Conservation (phyloP, 257 asterid genomes). For the Craterostigma plantagineum region DNA sequence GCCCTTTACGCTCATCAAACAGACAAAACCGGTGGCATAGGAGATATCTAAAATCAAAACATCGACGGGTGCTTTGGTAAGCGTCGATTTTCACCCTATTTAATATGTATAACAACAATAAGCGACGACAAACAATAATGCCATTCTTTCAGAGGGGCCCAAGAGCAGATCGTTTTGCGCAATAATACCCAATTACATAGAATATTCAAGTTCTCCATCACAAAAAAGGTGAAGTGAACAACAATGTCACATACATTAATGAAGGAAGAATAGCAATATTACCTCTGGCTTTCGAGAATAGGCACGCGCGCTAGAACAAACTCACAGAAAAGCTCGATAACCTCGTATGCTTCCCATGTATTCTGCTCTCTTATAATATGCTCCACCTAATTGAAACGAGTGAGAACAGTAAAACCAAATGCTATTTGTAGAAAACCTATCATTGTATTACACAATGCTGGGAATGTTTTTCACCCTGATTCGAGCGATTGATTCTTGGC, state of each 20-base stretch:
- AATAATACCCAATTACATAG: too few relatives aligned
- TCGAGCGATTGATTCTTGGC: slow-evolving; percentile 84
- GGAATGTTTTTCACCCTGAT: slow-evolving; percentile 33
- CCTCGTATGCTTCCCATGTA: slow-evolving; percentile 80
- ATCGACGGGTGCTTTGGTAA: too few relatives aligned
- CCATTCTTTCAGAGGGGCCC: too few relatives aligned
- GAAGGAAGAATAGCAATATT: slow-evolving; percentile 5
- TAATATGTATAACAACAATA: too few relatives aligned
- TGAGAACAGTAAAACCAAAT: too few relatives aligned
- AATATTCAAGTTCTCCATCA: too few relatives aligned
- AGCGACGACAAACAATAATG: too few relatives aligned
- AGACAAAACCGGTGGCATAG: too few relatives aligned
- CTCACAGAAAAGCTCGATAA: slow-evolving; percentile 71
- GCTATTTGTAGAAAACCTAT: neutral
- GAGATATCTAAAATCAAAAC: too few relatives aligned
- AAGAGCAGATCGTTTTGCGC: too few relatives aligned
- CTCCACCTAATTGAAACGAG: slow-evolving; percentile 56
- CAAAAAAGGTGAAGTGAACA: neutral
- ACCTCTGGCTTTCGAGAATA: slow-evolving; percentile 76
- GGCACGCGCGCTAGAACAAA: slow-evolving; percentile 75
- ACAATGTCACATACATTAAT: neutral
- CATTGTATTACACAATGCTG: slow-evolving; percentile 5
- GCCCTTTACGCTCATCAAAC: too few relatives aligned
- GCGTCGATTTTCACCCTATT: too few relatives aligned
- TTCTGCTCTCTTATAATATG: slow-evolving; percentile 81